A percentile compares a stretch with the other conserved stretches of the same genome.
phyloP scores from a whole-genome alignment of 2,329 filamentous ascomycete species.

The Nigrospora sphaerica region DNA sequence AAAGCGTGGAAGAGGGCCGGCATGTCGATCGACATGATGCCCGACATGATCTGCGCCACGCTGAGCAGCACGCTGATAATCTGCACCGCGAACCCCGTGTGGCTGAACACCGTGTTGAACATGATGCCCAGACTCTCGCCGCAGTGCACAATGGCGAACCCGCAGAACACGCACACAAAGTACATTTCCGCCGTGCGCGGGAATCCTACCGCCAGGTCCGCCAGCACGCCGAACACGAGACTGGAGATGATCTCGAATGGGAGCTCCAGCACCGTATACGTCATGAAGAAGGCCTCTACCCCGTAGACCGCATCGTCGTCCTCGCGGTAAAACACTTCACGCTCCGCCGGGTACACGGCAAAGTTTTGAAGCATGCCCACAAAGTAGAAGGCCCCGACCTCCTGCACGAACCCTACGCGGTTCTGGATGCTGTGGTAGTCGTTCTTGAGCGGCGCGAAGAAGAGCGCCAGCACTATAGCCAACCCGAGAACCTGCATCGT shows the following conservation, averaged over 20 bases:
- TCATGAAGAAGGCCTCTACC: slow-evolving; percentile 62
- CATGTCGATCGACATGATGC: slow-evolving; percentile 64
- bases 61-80: slow-evolving; percentile 63
- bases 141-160: slow-evolving; percentile 66
- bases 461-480: slow-evolving; percentile 55
- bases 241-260: slow-evolving; percentile 64
- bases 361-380: slow-evolving; percentile 77
- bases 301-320: slow-evolving; percentile 67
- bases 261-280: slow-evolving; percentile 63
- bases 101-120: slow-evolving; percentile 69
- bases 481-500: slow-evolving; percentile 61
- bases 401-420: slow-evolving; percentile 65
- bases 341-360: slow-evolving; percentile 63
- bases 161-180: slow-evolving; percentile 60
- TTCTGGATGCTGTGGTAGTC: slow-evolving; percentile 67
- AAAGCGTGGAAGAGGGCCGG: slow-evolving; percentile 58
- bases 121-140: slow-evolving; percentile 73
- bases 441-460: slow-evolving; percentile 64
- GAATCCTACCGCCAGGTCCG: slow-evolving; percentile 58
- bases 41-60: slow-evolving; percentile 64
- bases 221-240: slow-evolving; percentile 58
- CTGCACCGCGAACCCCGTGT: slow-evolving; percentile 72
- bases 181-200: slow-evolving; percentile 57
- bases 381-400: slow-evolving; percentile 65
- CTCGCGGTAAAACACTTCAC: slow-evolving; percentile 72